A percentile compares a stretch with the other conserved stretches of the same genome.
phyloP scores from a whole-genome alignment of 2,329 filamentous ascomycete genomes.

The Knufia fluminis region DNA sequence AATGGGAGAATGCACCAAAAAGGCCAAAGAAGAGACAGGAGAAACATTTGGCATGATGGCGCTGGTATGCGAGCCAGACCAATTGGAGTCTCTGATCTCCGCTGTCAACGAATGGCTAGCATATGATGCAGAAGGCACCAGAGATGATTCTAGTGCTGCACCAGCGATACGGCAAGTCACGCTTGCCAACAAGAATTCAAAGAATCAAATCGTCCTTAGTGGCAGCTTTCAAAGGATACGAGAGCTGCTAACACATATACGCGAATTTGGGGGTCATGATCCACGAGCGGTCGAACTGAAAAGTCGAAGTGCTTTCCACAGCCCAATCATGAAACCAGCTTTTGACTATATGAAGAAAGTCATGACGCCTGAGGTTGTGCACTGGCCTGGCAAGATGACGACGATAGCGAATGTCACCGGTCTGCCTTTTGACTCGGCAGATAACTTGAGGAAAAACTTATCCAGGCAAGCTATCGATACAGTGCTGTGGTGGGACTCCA shows the following conservation, averaged over 20 bases:
- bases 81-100: slow-evolving; percentile 58
- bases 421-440: slow-evolving; percentile 62
- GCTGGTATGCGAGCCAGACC: slow-evolving; percentile 74
- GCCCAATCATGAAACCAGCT: slow-evolving; percentile 81
- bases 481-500: slow-evolving; percentile 88
- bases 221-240: slow-evolving; percentile 77
- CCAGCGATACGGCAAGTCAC: slow-evolving; percentile 77
- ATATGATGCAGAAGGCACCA: slow-evolving; percentile 54
- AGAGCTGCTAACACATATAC: slow-evolving; percentile 70
- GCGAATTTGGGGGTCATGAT: slow-evolving; percentile 86
- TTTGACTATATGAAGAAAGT: slow-evolving; percentile 62
- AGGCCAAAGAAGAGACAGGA: slow-evolving; percentile 57
- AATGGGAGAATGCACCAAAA: slow-evolving; percentile 67
- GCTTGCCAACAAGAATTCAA: slow-evolving; percentile 90
- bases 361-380: slow-evolving; percentile 55
- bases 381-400: slow-evolving; percentile 64
- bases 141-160: slow-evolving; percentile 56
- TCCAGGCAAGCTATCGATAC: slow-evolving; percentile 82
- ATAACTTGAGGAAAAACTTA: slow-evolving; percentile 68
- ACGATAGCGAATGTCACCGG: slow-evolving; percentile 84
- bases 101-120: slow-evolving; percentile 73
- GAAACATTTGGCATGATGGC: slow-evolving; percentile 93
- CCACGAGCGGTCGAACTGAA: slow-evolving; percentile 78
- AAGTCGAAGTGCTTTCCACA: slow-evolving; percentile 84
- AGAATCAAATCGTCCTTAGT: slow-evolving; percentile 90